Percentiles rank a stretch among this genome's conserved stretches.
Conservation (phyloP, 371 early-diverging fungal genomes). For the Dinochytrium kinnereticum region DNA sequence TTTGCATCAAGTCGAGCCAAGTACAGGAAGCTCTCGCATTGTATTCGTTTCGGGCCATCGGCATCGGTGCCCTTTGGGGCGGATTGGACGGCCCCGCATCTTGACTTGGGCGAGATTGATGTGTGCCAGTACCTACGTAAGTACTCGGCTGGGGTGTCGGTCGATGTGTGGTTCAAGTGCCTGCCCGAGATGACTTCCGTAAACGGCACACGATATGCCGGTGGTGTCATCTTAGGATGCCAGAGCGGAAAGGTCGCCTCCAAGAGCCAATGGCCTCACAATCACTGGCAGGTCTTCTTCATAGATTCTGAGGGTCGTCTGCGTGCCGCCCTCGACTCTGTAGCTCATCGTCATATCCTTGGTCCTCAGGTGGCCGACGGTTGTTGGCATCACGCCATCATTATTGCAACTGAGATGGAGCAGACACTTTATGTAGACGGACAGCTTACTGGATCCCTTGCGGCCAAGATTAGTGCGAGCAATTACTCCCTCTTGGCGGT, state of each 20-base stretch:
- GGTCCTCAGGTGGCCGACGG: conserved; percentile 8
- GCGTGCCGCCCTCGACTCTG: not conserved
- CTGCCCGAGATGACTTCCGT: not conserved
- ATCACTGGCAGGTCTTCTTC: conserved; percentile 17
- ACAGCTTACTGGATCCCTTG: not conserved
- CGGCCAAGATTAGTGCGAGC: not conserved
- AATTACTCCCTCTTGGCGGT: not conserved
- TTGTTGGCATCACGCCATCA: conserved; percentile 12
- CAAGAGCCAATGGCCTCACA: not conserved
- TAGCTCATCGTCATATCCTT: not conserved
- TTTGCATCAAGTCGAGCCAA: not conserved
- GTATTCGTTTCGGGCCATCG: not conserved
- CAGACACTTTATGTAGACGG: conserved; percentile 15
- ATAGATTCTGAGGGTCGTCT: not conserved
- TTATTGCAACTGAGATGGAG: not conserved
- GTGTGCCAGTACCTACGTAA: not conserved
- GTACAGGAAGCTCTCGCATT: conserved; percentile 3
- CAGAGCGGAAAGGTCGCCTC: not conserved
- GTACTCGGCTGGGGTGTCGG: not conserved
- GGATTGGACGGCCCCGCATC: not conserved
- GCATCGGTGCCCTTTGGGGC: not conserved
- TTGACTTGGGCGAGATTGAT: no score
- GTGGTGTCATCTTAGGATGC: conserved; percentile 8
- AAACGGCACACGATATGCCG: not conserved
- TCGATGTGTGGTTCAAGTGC: conserved; percentile 6